These are phyloP conservation scores for Metschnikowia lachancei DNA, from an alignment of 805 yeast species.

Conservation along the genomic window DNA sequence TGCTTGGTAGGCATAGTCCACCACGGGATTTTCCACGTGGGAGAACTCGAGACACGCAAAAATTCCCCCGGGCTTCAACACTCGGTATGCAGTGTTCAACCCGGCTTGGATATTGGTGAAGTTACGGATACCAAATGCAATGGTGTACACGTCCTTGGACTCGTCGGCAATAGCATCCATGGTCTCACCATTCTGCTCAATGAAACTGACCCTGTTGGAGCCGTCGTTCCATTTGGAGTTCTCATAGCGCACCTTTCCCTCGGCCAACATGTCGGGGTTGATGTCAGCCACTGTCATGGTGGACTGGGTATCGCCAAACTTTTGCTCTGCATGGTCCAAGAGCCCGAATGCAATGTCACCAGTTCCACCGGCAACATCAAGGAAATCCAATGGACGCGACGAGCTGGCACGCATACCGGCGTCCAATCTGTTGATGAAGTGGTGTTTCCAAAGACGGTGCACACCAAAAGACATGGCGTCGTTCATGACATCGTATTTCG, in stretches of 20 bases:
- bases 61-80: slow-evolving; percentile 94
- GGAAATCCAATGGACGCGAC: slow-evolving; percentile 71
- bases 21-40: slow-evolving; percentile 75
- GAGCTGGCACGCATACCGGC: slow-evolving; percentile 91
- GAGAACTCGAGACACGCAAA: slow-evolving; percentile 95
- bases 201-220: slow-evolving; percentile 63
- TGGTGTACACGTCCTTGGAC: slow-evolving; percentile 92
- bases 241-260: slow-evolving; percentile 78
- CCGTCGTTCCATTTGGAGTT: slow-evolving; percentile 58
- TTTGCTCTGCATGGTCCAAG: slow-evolving; percentile 80
- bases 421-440: slow-evolving; percentile 81
- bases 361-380: slow-evolving; percentile 98
- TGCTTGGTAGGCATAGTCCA: slow-evolving; percentile 76
- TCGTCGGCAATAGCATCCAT: slow-evolving; percentile 80
- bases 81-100: slow-evolving; percentile 90
- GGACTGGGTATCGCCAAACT: slow-evolving; percentile 69
- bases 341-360: slow-evolving; percentile 97
- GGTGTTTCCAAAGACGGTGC: slow-evolving; percentile 93
- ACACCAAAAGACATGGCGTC: slow-evolving; percentile 97
- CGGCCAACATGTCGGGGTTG: slow-evolving; percentile 92
- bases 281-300: slow-evolving; percentile 93
- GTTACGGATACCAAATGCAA: slow-evolving; percentile 96
- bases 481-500: slow-evolving; percentile 93
- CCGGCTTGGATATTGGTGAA: slow-evolving; percentile 95
- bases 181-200: slow-evolving; percentile 90